Evolutionary conservation across 1,284 basidiomycete species (phyloP).

Genomic region (Trichosporon coremiiforme): DNA sequence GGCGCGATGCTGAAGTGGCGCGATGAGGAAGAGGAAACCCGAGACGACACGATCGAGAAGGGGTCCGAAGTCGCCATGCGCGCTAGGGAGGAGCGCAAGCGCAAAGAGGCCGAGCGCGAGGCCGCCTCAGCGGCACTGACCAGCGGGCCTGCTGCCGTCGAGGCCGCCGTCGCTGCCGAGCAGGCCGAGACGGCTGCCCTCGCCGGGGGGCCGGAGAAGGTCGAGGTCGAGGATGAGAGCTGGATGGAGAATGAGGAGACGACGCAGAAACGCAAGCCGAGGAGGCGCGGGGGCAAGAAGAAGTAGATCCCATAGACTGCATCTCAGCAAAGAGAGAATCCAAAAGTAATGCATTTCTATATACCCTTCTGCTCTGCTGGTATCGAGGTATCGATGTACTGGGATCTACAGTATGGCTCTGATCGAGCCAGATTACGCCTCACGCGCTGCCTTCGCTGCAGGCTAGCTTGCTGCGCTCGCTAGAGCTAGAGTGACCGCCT

Average conservation of each 20-base stretch:
- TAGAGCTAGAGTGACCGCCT: slow-evolving; percentile 61
- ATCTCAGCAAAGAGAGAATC: background rate
- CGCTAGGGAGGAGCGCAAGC: slow-evolving; percentile 27
- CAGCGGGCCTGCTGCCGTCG: background rate
- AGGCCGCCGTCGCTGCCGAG: background rate
- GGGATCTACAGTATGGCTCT: no score
- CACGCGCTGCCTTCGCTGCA: background rate
- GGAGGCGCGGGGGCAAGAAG: slow-evolving; percentile 29
- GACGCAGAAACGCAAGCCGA: slow-evolving; percentile 17
- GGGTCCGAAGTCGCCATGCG: slow-evolving; percentile 45
- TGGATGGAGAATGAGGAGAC: slow-evolving; percentile 45
- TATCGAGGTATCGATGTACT: background rate
- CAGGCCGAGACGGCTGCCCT: slow-evolving; percentile 11
- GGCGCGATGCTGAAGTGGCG: slow-evolving; percentile 47
- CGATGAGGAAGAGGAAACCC: slow-evolving; percentile 36
- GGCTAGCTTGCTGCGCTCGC: no score
- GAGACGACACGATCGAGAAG: slow-evolving; percentile 46
- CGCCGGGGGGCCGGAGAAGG: slow-evolving; percentile 14
- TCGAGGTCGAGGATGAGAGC: slow-evolving; percentile 43
- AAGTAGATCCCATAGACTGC: slow-evolving; percentile 25
- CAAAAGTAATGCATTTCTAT: slow-evolving; percentile 10
- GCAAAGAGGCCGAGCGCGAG: slow-evolving; percentile 4
- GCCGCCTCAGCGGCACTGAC: slow-evolving; percentile 8
- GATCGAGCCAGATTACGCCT: no score
- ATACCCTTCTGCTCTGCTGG: no score